A percentile compares a stretch with the other conserved stretches of the same genome.
These are phyloP conservation scores for Citrullus colocynthis DNA, from an alignment of 306 rosid species.

Conservation along the genomic window DNA sequence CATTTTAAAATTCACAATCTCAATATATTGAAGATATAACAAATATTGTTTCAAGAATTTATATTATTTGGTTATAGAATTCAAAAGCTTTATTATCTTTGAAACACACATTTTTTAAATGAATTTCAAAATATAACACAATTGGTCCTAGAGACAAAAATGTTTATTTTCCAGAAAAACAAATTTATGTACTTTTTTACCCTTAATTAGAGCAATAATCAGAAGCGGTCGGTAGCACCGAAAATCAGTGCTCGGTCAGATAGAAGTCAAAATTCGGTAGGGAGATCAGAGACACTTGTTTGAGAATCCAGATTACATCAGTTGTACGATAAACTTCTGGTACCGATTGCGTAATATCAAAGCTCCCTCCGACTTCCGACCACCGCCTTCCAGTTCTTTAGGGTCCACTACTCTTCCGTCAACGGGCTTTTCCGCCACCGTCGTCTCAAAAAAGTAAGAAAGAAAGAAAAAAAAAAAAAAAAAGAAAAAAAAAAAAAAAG, in stretches of 20 bases:
- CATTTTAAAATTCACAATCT: too few species aligned
- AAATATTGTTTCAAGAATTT: too few species aligned
- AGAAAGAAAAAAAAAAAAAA: too few species aligned
- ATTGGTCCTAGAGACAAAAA: too few species aligned
- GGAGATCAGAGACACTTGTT: not conserved
- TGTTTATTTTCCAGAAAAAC: too few species aligned
- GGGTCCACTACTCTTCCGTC: not conserved
- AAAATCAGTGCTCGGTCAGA: too few species aligned
- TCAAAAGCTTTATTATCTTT: too few species aligned
- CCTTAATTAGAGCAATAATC: not conserved
- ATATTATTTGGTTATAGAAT: too few species aligned
- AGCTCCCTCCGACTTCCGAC: not conserved
- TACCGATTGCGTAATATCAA: not conserved
- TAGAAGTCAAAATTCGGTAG: not conserved
- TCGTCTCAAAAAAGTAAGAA: not conserved
- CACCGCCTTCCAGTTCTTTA: constrained; percentile 7
- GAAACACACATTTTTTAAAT: too few species aligned
- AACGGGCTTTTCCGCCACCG: not conserved
- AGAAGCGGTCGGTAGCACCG: not conserved
- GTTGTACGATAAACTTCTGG: not conserved
- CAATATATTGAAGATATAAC: too few species aligned
- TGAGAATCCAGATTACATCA: not conserved
- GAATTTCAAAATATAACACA: too few species aligned
- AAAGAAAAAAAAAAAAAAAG: not conserved
- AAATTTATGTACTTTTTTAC: too few species aligned